Conservation (phyloP, 208 protist species). For the Crithidia expoeki region DNA sequence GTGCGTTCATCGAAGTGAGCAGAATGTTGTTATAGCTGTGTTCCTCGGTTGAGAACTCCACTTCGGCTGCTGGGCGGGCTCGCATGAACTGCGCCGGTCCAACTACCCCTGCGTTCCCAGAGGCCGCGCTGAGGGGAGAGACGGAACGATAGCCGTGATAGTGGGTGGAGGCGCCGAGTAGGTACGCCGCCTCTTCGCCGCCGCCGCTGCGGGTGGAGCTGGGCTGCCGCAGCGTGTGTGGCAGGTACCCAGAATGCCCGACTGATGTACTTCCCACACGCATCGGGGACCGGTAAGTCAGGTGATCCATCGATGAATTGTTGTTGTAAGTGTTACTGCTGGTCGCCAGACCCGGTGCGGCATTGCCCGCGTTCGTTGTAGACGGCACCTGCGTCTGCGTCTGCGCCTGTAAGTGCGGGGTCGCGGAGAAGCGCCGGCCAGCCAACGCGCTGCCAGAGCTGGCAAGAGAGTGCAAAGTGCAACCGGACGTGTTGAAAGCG, state of each 20-base stretch:
- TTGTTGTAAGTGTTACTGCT: background rate
- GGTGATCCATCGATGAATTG: conserved; percentile 4
- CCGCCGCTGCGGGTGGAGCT: conserved; percentile 1
- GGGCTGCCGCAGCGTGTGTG: background rate
- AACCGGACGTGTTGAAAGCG: conserved; percentile 12
- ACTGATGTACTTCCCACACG: background rate
- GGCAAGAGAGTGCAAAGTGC: background rate
- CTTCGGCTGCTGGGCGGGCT: background rate
- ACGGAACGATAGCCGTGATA: conserved; percentile 11
- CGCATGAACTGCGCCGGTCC: background rate
- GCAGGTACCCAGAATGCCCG: background rate
- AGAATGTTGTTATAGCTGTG: conserved; percentile 41
- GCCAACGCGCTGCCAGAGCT: conserved; percentile 2
- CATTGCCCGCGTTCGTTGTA: no score
- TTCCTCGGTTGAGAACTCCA: conserved; percentile 13
- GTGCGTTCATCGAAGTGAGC: conserved; percentile 43
- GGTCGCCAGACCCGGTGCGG: background rate
- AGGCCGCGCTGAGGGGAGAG: conserved; percentile 5
- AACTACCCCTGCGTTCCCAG: background rate
- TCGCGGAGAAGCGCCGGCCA: conserved; percentile 5
- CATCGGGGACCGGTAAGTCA: background rate
- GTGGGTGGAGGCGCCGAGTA: background rate
- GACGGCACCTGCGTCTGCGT: background rate
- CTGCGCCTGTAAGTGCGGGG: background rate
- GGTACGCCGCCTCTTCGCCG: background rate